Evolutionary conservation across 2,329 filamentous ascomycete genomes (phyloP).

Genomic region (Pseudogymnoascus sp.): DNA sequence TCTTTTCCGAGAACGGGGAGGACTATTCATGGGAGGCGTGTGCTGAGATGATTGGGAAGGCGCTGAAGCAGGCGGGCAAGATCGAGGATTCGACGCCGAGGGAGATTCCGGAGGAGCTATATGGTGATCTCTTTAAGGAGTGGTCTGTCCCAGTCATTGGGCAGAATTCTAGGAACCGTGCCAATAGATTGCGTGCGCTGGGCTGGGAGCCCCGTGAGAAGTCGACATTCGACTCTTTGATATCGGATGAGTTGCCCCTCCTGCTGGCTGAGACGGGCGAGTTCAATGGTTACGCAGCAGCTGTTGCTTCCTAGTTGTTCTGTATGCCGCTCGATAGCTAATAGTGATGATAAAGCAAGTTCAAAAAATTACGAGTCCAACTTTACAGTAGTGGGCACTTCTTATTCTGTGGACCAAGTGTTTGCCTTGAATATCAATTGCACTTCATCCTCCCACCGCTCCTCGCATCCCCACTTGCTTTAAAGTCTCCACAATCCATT

Average conservation of each 20-base stretch:
- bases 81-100: slow-evolving; percentile 30
- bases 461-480: background rate
- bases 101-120: slow-evolving; percentile 30
- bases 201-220: slow-evolving; percentile 39
- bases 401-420: background rate
- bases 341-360: background rate
- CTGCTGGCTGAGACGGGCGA: slow-evolving; percentile 26
- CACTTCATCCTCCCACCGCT: background rate
- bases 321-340: background rate
- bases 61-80: slow-evolving; percentile 30
- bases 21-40: slow-evolving; percentile 37
- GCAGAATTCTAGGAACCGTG: slow-evolving; percentile 34
- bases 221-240: slow-evolving; percentile 29
- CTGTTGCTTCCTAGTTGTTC: slow-evolving; percentile 13
- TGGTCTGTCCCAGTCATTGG: slow-evolving; percentile 32
- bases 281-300: slow-evolving; percentile 10
- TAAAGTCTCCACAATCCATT: background rate
- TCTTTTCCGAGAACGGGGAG: slow-evolving; percentile 38
- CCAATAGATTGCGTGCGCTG: slow-evolving; percentile 34
- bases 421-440: background rate
- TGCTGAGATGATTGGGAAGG: slow-evolving; percentile 30
- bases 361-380: background rate
- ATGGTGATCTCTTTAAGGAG: slow-evolving; percentile 33
- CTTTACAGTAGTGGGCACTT: no score
- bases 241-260: slow-evolving; percentile 35